These are phyloP conservation scores for Tulasnella sp. DNA, from an alignment of 768 basidiomycete species.

Conservation along the genomic window DNA sequence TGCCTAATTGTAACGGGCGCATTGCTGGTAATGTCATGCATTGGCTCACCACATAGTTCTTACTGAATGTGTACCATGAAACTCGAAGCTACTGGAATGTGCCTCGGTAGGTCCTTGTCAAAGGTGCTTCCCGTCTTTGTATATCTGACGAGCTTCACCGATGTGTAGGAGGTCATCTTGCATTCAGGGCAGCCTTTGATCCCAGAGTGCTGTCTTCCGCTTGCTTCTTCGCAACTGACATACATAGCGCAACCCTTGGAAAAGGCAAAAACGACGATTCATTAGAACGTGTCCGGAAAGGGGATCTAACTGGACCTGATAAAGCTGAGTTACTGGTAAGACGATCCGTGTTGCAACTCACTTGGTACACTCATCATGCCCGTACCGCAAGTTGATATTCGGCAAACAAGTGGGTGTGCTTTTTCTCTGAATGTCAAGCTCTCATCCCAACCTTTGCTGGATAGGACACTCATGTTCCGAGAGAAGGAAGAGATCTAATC, in stretches of 20 bases:
- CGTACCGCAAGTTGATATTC: slow-evolving; percentile 72
- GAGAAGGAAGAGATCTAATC: slow-evolving; percentile 74
- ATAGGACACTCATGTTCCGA: slow-evolving; percentile 87
- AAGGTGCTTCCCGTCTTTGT: neutral
- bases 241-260: slow-evolving; percentile 78
- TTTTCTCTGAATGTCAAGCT: neutral
- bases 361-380: neutral
- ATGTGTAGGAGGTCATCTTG: slow-evolving; percentile 1
- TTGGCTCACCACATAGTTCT: slow-evolving; percentile 21
- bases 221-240: slow-evolving; percentile 92
- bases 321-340: slow-evolving; percentile 78
- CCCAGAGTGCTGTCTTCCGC: slow-evolving; percentile 67
- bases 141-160: too few relatives aligned
- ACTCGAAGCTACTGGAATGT: slow-evolving; percentile 70
- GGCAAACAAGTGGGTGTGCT: slow-evolving; percentile 61
- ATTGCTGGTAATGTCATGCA: slow-evolving; percentile 52
- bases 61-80: slow-evolving; percentile 20
- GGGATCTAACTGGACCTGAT: slow-evolving; percentile 57
- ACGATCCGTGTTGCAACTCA: neutral
- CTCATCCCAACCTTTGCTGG: neutral
- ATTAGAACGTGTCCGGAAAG: slow-evolving; percentile 54
- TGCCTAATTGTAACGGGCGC: slow-evolving; percentile 79
- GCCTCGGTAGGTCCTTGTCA: slow-evolving; percentile 38
- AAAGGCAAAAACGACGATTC: slow-evolving; percentile 72
- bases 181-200: slow-evolving; percentile 70